Conservation (phyloP, 805 yeast species). For the Lipomyces mesembrius region DNA sequence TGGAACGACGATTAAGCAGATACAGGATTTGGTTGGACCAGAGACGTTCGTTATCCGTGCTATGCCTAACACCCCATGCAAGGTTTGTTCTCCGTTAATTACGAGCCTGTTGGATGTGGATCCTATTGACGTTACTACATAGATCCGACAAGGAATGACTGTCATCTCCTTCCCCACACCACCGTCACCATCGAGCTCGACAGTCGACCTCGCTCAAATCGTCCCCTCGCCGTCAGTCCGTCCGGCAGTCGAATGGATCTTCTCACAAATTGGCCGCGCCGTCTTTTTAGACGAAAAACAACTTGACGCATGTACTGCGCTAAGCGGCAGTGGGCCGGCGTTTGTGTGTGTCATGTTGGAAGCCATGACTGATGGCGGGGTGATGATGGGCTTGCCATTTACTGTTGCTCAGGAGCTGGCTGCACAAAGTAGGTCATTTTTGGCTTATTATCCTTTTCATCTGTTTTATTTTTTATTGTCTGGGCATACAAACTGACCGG, state of each 20-base stretch:
- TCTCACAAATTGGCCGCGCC: conserved; percentile 50
- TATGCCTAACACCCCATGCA: conserved; percentile 93
- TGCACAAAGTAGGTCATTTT: conserved; percentile 76
- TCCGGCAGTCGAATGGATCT: conserved; percentile 50
- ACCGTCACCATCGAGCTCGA: conserved; percentile 31
- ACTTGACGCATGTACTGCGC: conserved; percentile 95
- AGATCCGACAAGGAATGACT: conserved; percentile 91
- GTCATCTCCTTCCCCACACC: conserved; percentile 74
- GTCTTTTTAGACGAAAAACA: conserved; percentile 67
- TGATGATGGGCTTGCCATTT: conserved; percentile 89
- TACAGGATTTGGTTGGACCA: conserved; percentile 51
- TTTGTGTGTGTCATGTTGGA: conserved; percentile 88
- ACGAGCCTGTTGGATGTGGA: background rate
- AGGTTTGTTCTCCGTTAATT: conserved; percentile 12
- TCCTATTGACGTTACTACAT: conserved; percentile 51
- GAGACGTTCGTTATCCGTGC: conserved; percentile 72
- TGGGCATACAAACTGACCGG: background rate
- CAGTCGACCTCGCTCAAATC: conserved; percentile 30
- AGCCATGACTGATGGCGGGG: conserved; percentile 91
- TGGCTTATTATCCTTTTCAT: no score
- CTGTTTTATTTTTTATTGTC: background rate
- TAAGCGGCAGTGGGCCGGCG: conserved; percentile 97
- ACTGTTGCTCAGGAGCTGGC: conserved; percentile 84
- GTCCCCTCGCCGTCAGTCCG: conserved; percentile 42
- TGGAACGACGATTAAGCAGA: conserved; percentile 83